These are phyloP conservation scores for Pseudozyma pruni DNA, from an alignment of 1,284 basidiomycete genomes.

Conservation along the genomic window DNA sequence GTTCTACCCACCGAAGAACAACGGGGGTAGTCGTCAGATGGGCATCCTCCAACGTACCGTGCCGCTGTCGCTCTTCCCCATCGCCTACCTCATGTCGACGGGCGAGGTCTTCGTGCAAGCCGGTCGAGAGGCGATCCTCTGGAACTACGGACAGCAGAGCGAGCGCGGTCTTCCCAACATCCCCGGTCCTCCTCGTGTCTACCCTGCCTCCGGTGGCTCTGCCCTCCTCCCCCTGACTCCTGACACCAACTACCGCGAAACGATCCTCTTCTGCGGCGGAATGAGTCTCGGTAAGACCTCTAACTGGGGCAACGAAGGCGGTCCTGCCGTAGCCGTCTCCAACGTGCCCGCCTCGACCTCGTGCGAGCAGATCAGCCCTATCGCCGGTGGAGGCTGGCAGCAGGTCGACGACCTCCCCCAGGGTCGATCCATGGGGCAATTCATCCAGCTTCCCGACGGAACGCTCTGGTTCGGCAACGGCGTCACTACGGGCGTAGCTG, in stretches of 20 bases:
- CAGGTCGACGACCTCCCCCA: slow-evolving; percentile 46
- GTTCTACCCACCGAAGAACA: slow-evolving; percentile 55
- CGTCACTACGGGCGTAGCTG: slow-evolving; percentile 59
- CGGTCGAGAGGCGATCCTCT: slow-evolving; percentile 51
- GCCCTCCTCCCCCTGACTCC: slow-evolving; percentile 57
- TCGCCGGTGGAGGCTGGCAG: slow-evolving; percentile 41
- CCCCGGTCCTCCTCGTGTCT: slow-evolving; percentile 50
- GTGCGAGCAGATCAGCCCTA: slow-evolving; percentile 61
- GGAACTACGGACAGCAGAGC: slow-evolving; percentile 42
- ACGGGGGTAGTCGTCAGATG: slow-evolving; percentile 28
- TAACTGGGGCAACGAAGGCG: slow-evolving; percentile 60
- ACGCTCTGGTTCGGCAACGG: slow-evolving; percentile 61
- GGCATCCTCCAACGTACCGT: slow-evolving; percentile 50
- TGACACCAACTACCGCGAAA: slow-evolving; percentile 54
- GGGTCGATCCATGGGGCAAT: slow-evolving; percentile 58
- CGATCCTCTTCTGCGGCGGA: slow-evolving; percentile 62
- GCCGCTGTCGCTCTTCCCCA: slow-evolving; percentile 59
- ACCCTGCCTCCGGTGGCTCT: slow-evolving; percentile 59
- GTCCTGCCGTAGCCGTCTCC: slow-evolving; percentile 44
- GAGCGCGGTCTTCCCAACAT: slow-evolving; percentile 52
- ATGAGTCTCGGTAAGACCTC: slow-evolving; percentile 40
- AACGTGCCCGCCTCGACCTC: slow-evolving; percentile 46
- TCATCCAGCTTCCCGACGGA: slow-evolving; percentile 61
- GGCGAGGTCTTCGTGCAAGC: slow-evolving; percentile 60
- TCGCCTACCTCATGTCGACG: slow-evolving; percentile 57